Evolutionary conservation across 768 basidiomycete genomes (phyloP), one percentile per base, ranked within the genome.

Genomic region (Tricholoma terreum): DNA sequence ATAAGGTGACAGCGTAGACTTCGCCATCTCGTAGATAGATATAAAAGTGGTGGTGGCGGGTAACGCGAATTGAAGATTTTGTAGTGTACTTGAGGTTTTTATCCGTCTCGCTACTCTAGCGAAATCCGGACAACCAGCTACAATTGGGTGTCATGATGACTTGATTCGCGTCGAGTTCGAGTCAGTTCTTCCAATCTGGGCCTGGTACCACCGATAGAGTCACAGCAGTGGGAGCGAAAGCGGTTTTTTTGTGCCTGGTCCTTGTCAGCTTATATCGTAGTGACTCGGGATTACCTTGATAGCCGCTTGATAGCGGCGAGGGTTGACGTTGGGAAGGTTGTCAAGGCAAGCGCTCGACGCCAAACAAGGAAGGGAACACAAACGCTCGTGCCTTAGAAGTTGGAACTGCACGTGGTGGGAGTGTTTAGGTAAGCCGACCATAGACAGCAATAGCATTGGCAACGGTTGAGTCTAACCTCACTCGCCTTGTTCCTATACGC

Each of bases 1-100:
- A n/a, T 61, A 54, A 14, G 54, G 46, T 19, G 56, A 54, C n/a
- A 55, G 42, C 17, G 53, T 46, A 6, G 62, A 55, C 8, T 57
- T 54, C 31, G 62, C 54, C 62, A 63, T 63, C 6, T 33, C 22
- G 19, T 52, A n/a, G 5, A 48, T 2, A 27, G 1, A 21, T n/a
- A 30, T 27, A 2, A 27, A 2, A 27, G n/a, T n/a, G n/a, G n/a
- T n/a, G n/a, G n/a, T n/a, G n/a, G n/a, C n/a, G n/a, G n/a, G n/a
- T n/a, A n/a, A n/a, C n/a, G n/a, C n/a, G n/a, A n/a, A n/a, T n/a
- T n/a, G n/a, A n/a, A 15, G 45, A 27, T 15, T 17, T 45, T 49
- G 46, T 24, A 45, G 22, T 24, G 21, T 9, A n/a, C n/a, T 21
- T 22, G 24, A 24, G 22, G 24, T 45, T 22, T 43, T 43, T 43